These are phyloP conservation scores for Diutina mesorugosa DNA, from an alignment of 1,139 yeast genomes.

Conservation along the genomic window DNA sequence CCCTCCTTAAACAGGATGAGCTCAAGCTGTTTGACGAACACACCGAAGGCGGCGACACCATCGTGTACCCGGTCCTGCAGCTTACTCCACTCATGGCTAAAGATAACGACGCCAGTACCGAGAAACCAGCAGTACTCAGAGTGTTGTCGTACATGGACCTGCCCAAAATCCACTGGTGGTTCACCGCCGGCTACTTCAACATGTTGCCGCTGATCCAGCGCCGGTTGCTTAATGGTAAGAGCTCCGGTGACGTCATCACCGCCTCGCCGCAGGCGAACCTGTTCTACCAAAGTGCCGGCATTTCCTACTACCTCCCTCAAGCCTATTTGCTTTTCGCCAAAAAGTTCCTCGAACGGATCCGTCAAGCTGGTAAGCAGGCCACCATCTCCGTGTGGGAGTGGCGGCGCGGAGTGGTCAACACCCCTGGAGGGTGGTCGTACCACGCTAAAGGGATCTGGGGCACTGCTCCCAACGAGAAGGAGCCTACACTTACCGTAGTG, in stretches of 20 bases:
- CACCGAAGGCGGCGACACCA: conserved; percentile 33
- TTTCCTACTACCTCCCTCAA: conserved; percentile 72
- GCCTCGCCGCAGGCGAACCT: conserved; percentile 94
- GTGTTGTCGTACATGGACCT: conserved; percentile 47
- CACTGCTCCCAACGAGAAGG: conserved; percentile 39
- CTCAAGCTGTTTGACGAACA: conserved; percentile 22
- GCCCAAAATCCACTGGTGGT: conserved; percentile 57
- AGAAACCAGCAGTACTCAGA: conserved; percentile 55
- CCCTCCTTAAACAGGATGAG: conserved; percentile 37
- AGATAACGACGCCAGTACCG: conserved; percentile 57
- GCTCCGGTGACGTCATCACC: conserved; percentile 65
- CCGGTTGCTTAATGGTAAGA: conserved; percentile 45
- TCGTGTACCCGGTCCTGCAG: conserved; percentile 89
- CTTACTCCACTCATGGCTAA: conserved; percentile 65
- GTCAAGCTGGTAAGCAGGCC: conserved; percentile 27
- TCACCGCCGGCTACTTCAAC: conserved; percentile 96
- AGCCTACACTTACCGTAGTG: conserved; percentile 65
- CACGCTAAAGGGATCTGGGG: conserved; percentile 98
- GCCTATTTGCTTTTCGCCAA: conserved; percentile 76
- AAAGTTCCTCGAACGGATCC: conserved; percentile 47
- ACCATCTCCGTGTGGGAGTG: conserved; percentile 62
- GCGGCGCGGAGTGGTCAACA: conserved; percentile 76
- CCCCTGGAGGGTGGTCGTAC: conserved; percentile 87
- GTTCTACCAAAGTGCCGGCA: conserved; percentile 73
- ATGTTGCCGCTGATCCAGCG: conserved; percentile 65